Evolutionary conservation across 179 eudicot genomes (phyloP), one percentile per base, ranked within the genome.

Genomic region (Actinidia arguta): DNA sequence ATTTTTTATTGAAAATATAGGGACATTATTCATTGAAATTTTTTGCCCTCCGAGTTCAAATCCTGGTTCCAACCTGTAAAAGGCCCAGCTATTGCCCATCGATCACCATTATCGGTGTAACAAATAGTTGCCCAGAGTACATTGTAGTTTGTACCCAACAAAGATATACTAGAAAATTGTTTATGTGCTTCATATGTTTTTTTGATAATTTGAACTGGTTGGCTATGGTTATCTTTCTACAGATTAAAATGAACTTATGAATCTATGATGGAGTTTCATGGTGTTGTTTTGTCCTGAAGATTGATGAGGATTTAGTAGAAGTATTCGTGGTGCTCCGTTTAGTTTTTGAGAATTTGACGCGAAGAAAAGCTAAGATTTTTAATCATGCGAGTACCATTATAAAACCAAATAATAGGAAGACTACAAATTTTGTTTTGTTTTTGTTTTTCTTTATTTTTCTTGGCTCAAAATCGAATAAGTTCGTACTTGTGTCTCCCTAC

Each of bases 371-470:
- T 20, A 20, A 44, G 73, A 9, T 69, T 59, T 44, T n/a, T 18
- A 8, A 69, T 69, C 36, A 62, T n/a, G 67, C 24, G 11, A 62
- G 16, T 62, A 62, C 31, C 10, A 22, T 20, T 39, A 3, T 39
- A 39, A 44, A 39, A 6, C 12, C 22, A 7, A 68, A 68, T 44
- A 66, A 17, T 66, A 36, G 73, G 50, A 39, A 42, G 73, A 68
- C 22, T 39, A 39, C 24, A 68, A 68, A 18, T 68, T 68, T 68
- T 68, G 50, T 8, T 31, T 66, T 66, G 71, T 66, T 63, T 63
- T 8, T 62, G 8, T 7, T 31, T 5, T 7, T 7, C 10, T 62
- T 64, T 66, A 4, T 31, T 66, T 66, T 31, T 20, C 25, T n/a
- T 59, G 64, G 18, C n/a, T 27, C 44, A 6, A 27, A 20, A 66